Conservation (phyloP, 1,284 basidiomycete species). For the Porogramme epimiltina region DNA sequence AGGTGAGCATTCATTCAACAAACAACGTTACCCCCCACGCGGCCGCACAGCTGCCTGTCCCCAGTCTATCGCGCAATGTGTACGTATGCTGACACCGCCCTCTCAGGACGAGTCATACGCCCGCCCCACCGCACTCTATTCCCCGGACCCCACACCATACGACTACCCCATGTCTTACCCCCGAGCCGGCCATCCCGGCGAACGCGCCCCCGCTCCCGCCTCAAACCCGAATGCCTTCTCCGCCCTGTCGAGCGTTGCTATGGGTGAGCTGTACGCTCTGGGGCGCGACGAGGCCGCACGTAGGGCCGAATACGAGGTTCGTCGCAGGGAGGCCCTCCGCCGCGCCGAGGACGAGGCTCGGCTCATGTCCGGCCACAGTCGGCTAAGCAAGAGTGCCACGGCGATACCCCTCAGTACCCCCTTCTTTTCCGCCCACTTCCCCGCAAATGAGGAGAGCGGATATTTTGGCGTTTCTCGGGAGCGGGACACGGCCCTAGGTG, state of each 20-base stretch:
- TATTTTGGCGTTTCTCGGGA: conserved; percentile 47
- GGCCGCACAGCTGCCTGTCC: not conserved
- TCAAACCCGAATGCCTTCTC: conserved; percentile 60
- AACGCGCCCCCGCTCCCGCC: conserved; percentile 28
- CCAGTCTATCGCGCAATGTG: conserved; percentile 7
- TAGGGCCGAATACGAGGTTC: conserved; percentile 83
- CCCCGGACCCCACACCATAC: conserved; percentile 47
- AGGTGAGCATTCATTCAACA: conserved; percentile 48
- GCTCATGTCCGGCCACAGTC: conserved; percentile 45
- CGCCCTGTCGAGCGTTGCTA: conserved; percentile 78
- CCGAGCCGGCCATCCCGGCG: conserved; percentile 22
- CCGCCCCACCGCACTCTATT: conserved; percentile 59
- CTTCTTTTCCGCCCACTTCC: conserved; percentile 32
- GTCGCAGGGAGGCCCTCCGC: conserved; percentile 77
- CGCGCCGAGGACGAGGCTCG: conserved; percentile 78
- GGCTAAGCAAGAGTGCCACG: conserved; percentile 64
- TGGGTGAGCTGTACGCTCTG: conserved; percentile 85
- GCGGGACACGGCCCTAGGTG: conserved; percentile 29
- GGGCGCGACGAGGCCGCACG: conserved; percentile 83
- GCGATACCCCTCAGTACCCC: conserved; percentile 67
- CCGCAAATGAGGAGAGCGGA: conserved; percentile 36
- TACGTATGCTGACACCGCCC: conserved; percentile 10
- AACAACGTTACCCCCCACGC: conserved; percentile 1
- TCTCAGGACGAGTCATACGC: conserved; percentile 65
- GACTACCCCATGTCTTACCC: conserved; percentile 29